Conservation (phyloP, 768 basidiomycete genomes). For the Tricholoma matsutake region DNA sequence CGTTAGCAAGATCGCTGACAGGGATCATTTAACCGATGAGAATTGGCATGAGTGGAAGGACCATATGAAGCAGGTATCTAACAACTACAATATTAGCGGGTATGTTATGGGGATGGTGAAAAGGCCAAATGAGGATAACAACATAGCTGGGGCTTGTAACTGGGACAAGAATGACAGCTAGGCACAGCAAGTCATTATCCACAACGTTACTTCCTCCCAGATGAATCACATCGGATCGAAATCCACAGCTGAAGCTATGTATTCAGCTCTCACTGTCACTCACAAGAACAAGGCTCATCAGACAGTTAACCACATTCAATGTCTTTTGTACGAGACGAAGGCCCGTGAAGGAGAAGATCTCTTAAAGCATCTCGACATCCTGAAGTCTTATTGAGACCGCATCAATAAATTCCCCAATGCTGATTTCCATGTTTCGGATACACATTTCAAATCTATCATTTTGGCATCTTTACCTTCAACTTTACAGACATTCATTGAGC, state of each 20-base stretch:
- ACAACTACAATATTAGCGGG: too few species aligned
- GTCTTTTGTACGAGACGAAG: neutral
- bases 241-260: too few species aligned
- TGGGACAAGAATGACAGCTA: neutral
- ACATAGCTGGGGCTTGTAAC: neutral
- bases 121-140: too few species aligned
- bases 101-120: too few species aligned
- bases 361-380: neutral
- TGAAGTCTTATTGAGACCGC: neutral
- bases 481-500: neutral
- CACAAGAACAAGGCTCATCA: neutral
- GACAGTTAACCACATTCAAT: neutral
- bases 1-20: too few species aligned
- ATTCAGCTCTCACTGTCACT: neutral
- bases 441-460: too few species aligned
- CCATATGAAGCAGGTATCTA: too few species aligned
- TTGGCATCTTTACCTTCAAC: neutral
- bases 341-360: neutral
- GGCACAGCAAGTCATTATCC: neutral
- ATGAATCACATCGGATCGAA: too few species aligned
- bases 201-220: neutral
- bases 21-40: too few species aligned
- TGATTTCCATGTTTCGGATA: neutral
- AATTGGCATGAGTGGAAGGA: too few species aligned
- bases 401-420: neutral